phyloP scores from a whole-genome alignment of 345 rosid species.

The Linum lewisii region DNA sequence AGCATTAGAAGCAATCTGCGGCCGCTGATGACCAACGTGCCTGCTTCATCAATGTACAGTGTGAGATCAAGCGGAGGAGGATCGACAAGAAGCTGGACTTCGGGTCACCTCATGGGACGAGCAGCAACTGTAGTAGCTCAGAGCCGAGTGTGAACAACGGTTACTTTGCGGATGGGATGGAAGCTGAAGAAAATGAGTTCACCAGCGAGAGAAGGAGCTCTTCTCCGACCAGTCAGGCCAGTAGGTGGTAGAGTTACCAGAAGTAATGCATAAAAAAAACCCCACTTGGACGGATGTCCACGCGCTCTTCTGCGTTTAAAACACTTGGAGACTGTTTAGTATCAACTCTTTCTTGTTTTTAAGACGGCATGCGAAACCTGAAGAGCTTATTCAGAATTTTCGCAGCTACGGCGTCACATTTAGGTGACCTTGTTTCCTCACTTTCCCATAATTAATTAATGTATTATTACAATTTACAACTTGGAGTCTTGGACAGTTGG shows the following conservation, averaged over 20 bases:
- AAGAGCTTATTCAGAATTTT: slow-evolving; percentile 12
- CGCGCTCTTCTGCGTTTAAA: too few relatives aligned
- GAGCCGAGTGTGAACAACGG: slow-evolving; percentile 21
- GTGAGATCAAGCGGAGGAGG: slow-evolving; percentile 21
- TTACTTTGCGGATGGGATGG: slow-evolving; percentile 14
- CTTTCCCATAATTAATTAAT: too few relatives aligned
- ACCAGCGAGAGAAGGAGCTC: slow-evolving; percentile 41
- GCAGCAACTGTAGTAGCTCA: slow-evolving; percentile 22
- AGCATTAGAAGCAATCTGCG: slow-evolving; percentile 17
- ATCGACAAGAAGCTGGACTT: slow-evolving; percentile 18
- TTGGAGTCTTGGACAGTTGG: too few relatives aligned
- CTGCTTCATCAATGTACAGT: slow-evolving; percentile 44
- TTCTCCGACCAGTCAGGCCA: slow-evolving; percentile 32
- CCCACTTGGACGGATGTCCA: too few relatives aligned
- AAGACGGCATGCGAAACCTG: not conserved
- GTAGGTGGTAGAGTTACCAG: slow-evolving; percentile 19
- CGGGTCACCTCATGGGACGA: slow-evolving; percentile 22
- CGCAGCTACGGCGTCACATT: not conserved
- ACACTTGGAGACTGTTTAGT: too few relatives aligned
- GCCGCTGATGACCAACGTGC: slow-evolving; percentile 50
- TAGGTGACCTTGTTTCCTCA: too few relatives aligned
- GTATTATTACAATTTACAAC: too few relatives aligned
- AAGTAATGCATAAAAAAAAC: too few relatives aligned
- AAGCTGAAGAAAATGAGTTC: slow-evolving; percentile 22
- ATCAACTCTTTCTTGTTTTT: too few relatives aligned